Evolutionary conservation across 495 filamentous ascomycete species (phyloP).

Genomic region (Tricharina praecox): DNA sequence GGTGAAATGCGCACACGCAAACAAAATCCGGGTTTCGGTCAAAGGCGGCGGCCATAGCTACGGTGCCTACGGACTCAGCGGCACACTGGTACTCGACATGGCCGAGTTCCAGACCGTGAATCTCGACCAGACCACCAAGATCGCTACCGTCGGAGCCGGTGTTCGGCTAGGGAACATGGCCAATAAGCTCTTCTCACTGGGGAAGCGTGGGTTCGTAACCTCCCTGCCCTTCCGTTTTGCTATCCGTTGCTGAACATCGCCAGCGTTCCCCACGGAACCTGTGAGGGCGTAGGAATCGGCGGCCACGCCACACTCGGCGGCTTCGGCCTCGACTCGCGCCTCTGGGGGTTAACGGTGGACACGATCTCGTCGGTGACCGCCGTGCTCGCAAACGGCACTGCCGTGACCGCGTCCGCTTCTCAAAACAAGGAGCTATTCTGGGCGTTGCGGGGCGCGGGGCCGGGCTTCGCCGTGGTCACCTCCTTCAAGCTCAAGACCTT

Average conservation of each 20-base stretch:
- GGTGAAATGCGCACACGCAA: conserved; percentile 7
- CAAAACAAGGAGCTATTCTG: conserved; percentile 36
- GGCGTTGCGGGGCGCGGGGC: conserved; percentile 38
- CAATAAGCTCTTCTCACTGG: conserved; percentile 37
- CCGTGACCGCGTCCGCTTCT: conserved; percentile 28
- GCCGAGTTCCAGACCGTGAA: conserved; percentile 32
- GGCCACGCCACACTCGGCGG: conserved; percentile 59
- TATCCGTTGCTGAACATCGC: background rate
- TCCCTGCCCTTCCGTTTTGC: background rate
- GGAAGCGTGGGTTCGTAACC: conserved; percentile 33
- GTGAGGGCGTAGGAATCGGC: conserved; percentile 47
- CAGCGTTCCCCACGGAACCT: conserved; percentile 49
- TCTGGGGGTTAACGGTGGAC: conserved; percentile 47
- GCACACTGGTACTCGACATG: conserved; percentile 36
- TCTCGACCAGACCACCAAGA: conserved; percentile 35
- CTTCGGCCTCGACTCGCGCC: conserved; percentile 40
- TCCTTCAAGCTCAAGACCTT: conserved; percentile 44
- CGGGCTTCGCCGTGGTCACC: conserved; percentile 45
- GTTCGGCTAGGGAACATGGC: conserved; percentile 44
- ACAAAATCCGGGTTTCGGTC: background rate
- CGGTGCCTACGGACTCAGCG: conserved; percentile 10
- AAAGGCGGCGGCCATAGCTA: conserved; percentile 15
- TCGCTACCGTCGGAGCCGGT: conserved; percentile 51
- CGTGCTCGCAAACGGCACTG: conserved; percentile 41
- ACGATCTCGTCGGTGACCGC: conserved; percentile 40